A percentile compares a stretch with the other conserved stretches of the same genome.
Evolutionary conservation across 306 rosid genomes (phyloP).

Genomic region (Prinsepia uniflora): DNA sequence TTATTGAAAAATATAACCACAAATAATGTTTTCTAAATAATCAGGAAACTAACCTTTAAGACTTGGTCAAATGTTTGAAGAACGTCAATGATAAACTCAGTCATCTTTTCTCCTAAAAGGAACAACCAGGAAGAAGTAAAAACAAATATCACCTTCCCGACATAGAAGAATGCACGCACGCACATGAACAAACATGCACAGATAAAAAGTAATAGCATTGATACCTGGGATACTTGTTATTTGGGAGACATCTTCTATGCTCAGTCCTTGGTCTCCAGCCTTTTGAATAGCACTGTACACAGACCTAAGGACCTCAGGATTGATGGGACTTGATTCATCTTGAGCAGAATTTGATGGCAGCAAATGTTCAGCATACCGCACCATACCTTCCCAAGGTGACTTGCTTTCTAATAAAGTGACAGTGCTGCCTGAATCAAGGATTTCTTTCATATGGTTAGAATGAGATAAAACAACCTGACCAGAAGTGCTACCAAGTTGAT

Average conservation of each 20-base stretch:
- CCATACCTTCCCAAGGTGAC: conserved; percentile 83
- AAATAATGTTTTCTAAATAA: neutral
- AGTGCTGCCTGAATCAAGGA: conserved; percentile 32
- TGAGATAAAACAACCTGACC: conserved; percentile 27
- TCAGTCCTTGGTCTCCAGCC: conserved; percentile 93
- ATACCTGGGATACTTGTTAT: conserved; percentile 64
- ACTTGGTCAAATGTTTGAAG: conserved; percentile 68
- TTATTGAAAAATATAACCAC: too few species aligned
- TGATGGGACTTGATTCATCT: conserved; percentile 40
- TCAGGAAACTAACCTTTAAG: conserved; percentile 55
- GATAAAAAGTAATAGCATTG: conserved; percentile 17
- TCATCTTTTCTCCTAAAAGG: conserved; percentile 55
- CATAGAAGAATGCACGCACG: neutral
- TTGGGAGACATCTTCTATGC: conserved; percentile 64
- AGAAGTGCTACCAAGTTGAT: conserved; percentile 16
- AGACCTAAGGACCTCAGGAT: conserved; percentile 55
- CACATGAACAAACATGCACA: neutral
- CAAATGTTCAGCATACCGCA: conserved; percentile 53
- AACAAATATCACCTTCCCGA: conserved; percentile 12
- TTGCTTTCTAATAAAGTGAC: conserved; percentile 35
- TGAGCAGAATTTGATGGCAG: conserved; percentile 32
- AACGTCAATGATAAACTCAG: conserved; percentile 57
- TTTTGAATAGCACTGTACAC: conserved; percentile 68
- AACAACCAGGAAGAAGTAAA: conserved; percentile 21
- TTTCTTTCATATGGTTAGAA: conserved; percentile 42